These are phyloP conservation scores for Russula compacta DNA, from an alignment of 768 basidiomycete species.

Conservation along the genomic window DNA sequence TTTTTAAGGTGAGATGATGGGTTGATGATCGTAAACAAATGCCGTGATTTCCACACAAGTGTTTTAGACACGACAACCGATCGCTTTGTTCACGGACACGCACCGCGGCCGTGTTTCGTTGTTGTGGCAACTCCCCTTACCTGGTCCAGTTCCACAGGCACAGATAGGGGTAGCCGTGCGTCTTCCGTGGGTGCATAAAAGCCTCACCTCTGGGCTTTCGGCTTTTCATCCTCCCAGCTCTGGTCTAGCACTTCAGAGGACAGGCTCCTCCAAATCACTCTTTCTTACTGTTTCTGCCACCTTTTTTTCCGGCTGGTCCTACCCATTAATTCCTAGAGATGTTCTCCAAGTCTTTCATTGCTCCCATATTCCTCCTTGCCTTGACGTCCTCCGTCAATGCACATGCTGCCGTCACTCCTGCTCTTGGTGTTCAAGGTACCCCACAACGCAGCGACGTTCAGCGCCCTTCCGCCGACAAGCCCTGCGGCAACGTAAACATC, in stretches of 20 bases:
- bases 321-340: conserved; percentile 6
- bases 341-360: conserved; percentile 25
- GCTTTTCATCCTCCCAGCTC: background rate
- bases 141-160: background rate
- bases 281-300: background rate
- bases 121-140: background rate
- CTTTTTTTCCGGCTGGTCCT: background rate
- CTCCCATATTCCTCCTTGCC: conserved; percentile 27
- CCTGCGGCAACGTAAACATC: conserved; percentile 39
- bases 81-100: no score
- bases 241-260: background rate
- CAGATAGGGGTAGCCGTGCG: background rate
- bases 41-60: no score
- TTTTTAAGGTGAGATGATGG: no score
- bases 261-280: conserved; percentile 1
- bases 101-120: no score
- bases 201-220: background rate
- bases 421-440: conserved; percentile 29
- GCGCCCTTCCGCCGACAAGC: conserved; percentile 24
- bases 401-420: conserved; percentile 37
- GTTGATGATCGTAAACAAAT: no score
- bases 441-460: conserved; percentile 25
- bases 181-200: background rate
- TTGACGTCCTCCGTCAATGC: conserved; percentile 32
- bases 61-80: no score